Percentiles rank a stretch among this genome's conserved stretches.
These are phyloP conservation scores for Vicia faba DNA, from an alignment of 306 rosid species.

Conservation along the genomic window DNA sequence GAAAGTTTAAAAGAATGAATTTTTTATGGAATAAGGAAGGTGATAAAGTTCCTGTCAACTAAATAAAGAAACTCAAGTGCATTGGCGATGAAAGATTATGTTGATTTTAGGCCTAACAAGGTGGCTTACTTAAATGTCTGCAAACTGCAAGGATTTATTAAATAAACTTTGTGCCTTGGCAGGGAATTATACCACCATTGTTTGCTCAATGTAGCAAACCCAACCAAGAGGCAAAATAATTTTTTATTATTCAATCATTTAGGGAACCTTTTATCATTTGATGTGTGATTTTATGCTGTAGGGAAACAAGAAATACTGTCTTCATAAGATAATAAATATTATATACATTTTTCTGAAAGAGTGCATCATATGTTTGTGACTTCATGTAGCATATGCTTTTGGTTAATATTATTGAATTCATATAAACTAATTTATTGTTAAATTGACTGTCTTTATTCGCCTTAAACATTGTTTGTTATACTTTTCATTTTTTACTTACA, in stretches of 20 bases:
- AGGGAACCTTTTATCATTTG: constrained; percentile 1
- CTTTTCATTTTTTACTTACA: constrained; percentile 25
- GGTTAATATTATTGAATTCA: constrained; percentile 16
- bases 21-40: background rate
- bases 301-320: background rate
- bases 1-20: background rate
- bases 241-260: constrained; percentile 14
- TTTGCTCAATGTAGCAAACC: too few species aligned
- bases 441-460: constrained; percentile 12
- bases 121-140: too few species aligned
- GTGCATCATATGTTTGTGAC: constrained; percentile 4
- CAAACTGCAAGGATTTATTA: too few species aligned
- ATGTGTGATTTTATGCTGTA: constrained; percentile 22
- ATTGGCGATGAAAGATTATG: constrained; percentile 7
- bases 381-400: constrained; percentile 30
- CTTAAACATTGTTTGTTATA: constrained; percentile 27
- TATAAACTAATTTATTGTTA: constrained; percentile 9
- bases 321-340: too few species aligned
- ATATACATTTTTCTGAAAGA: background rate
- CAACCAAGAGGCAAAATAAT: background rate
- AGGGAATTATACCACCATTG: too few species aligned
- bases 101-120: background rate
- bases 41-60: constrained; percentile 23
- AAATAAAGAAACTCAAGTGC: constrained; percentile 7
- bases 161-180: too few species aligned